These are phyloP conservation scores for Quercus berberidifolia DNA, from an alignment of 306 rosid genomes.

Conservation along the genomic window DNA sequence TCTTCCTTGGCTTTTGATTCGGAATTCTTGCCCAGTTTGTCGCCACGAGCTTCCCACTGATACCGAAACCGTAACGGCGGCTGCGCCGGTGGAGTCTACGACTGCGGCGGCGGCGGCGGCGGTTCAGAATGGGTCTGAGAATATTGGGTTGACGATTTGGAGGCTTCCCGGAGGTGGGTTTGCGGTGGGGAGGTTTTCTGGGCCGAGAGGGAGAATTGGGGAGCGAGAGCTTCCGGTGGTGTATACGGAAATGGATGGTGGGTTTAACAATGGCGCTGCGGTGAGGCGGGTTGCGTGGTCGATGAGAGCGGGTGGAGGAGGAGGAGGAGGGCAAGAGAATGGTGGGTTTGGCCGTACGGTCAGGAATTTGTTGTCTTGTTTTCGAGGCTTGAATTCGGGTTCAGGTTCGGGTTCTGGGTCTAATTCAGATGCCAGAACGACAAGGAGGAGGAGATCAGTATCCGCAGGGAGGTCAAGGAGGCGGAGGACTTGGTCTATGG, in stretches of 20 bases:
- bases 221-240: conserved; percentile 81
- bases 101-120: conserved; percentile 4
- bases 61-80: not conserved
- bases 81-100: not conserved
- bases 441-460: conserved; percentile 27
- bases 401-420: conserved; percentile 6
- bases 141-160: conserved; percentile 76
- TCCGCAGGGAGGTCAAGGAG: conserved; percentile 8
- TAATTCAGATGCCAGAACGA: conserved; percentile 8
- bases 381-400: conserved; percentile 27
- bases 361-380: conserved; percentile 52
- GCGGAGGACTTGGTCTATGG: conserved; percentile 82
- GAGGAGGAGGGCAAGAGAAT: conserved; percentile 43
- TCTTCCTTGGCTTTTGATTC: conserved; percentile 76
- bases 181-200: conserved; percentile 72
- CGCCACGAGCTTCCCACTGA: conserved; percentile 67
- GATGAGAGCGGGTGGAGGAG: conserved; percentile 27
- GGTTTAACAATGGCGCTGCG: conserved; percentile 54
- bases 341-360: conserved; percentile 43
- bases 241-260: conserved; percentile 78
- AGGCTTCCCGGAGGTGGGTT: conserved; percentile 88
- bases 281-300: conserved; percentile 69
- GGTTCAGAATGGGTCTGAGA: conserved; percentile 53
- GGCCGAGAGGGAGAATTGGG: conserved; percentile 58
- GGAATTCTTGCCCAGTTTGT: conserved; percentile 87